Evolutionary conservation across 108 stramenopile genomes (phyloP), one percentile per base, ranked within the genome.

Genomic region (Schizochytrium sp.): DNA sequence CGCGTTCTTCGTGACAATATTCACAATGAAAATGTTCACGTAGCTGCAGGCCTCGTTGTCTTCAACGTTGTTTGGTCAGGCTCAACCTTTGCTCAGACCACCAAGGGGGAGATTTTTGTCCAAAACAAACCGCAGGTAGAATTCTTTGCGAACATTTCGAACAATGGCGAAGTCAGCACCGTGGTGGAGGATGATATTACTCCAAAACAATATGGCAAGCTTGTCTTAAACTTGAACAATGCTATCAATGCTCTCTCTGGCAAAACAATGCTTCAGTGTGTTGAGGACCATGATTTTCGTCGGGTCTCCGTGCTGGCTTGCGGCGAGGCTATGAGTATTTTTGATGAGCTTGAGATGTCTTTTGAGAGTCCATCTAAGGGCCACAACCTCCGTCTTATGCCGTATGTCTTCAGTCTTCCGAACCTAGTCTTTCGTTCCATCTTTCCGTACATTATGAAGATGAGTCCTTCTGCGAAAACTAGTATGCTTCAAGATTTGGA

Each of bases 151-250:
- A 17, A 38, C 2, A 17, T 83, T 10, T 55, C 53, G 38, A 55
- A 17, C 50, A n/a, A 40, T 40, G 50, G 47, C 45, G 53, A 40
- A 17, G 47, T 83, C 28, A 47, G 5, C 53, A n/a, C 28, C 0
- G 2, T 55, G 38, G 47, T 55, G 5, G n/a, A 83, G 53, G 50
- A 47, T 5, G 47, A 49, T 40, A 55, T 83, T 38, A 55, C 53
- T 38, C 28, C 76, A 53, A 47, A 55, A 10, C 76, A 83, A 53
- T 83, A 55, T 83, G 76, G 76, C 76, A 83, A 83, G 53, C 15
- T 83, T 17, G 28, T 83, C 76, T 55, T 83, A 47, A 83, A 83
- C 47, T 53, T 83, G 15, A 83, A 83, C 76, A 83, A 83, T 42
- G 76, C 76, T 40, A 53, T 83, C 2, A 83, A 83, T 42, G 76